A percentile compares a stretch with the other conserved stretches of the same genome.
These are phyloP conservation scores for Salix exigua DNA, from an alignment of 345 rosid species.

Conservation along the genomic window DNA sequence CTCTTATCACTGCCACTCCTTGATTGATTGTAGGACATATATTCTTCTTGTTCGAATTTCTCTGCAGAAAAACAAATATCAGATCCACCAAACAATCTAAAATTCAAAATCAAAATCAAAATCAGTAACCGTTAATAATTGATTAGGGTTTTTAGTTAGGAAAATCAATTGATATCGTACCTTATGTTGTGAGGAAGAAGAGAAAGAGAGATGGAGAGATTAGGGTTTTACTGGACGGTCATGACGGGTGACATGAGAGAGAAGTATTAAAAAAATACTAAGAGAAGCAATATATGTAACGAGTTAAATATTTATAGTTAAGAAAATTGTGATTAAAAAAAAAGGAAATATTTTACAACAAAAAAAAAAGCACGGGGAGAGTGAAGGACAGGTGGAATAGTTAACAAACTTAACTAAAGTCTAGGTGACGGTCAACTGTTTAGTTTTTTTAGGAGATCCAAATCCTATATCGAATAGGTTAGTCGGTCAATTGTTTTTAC, in stretches of 20 bases:
- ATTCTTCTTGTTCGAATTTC: slow-evolving; percentile 37
- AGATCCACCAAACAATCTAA: slow-evolving; percentile 17
- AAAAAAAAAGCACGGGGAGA: not conserved
- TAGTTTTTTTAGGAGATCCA: slow-evolving; percentile 57
- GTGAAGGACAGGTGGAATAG: slow-evolving; percentile 7
- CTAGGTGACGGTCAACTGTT: slow-evolving; percentile 39
- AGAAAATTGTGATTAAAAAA: not conserved
- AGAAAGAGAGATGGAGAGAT: slow-evolving; percentile 20
- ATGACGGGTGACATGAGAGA: slow-evolving; percentile 32
- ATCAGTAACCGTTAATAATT: not conserved
- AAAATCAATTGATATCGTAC: not conserved
- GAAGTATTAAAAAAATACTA: slow-evolving; percentile 7
- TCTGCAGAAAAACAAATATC: slow-evolving; percentile 4
- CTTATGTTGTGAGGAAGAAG: slow-evolving; percentile 17
- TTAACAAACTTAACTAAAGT: slow-evolving; percentile 24
- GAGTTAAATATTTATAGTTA: not conserved
- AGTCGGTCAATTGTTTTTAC: slow-evolving; percentile 7
- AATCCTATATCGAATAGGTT: slow-evolving; percentile 37
- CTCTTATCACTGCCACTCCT: slow-evolving; percentile 82
- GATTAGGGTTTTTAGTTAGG: slow-evolving; percentile 9
- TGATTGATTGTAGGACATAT: slow-evolving; percentile 97
- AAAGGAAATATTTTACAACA: not conserved
- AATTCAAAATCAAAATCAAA: slow-evolving; percentile 7
- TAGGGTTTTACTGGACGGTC: slow-evolving; percentile 75
- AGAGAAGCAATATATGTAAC: not conserved